Percentiles rank a stretch among this genome's conserved stretches.
phyloP scores from a whole-genome alignment of 2,329 filamentous ascomycete species.

The Chalara sp. region DNA sequence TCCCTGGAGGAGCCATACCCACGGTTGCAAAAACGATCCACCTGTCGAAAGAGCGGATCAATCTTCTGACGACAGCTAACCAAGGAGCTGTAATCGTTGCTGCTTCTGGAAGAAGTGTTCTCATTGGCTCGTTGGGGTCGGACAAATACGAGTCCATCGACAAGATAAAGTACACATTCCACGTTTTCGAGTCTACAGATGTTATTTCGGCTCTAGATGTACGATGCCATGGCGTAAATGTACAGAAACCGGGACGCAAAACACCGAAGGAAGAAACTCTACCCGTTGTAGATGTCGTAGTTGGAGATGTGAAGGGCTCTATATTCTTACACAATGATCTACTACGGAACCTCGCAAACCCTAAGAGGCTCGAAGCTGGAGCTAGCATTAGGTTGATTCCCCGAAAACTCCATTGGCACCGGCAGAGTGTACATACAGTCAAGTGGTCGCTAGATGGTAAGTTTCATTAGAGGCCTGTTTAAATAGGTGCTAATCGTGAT shows the following conservation, averaged over 20 bases:
- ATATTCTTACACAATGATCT: constrained; percentile 80
- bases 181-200: constrained; percentile 52
- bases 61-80: constrained; percentile 42
- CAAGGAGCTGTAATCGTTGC: constrained; percentile 54
- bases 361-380: constrained; percentile 28
- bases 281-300: constrained; percentile 60
- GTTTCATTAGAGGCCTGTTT: constrained; percentile 15
- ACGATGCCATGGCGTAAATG: constrained; percentile 33
- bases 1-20: constrained; percentile 19
- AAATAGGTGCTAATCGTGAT: constrained; percentile 24
- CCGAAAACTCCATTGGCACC: constrained; percentile 84
- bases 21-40: constrained; percentile 33
- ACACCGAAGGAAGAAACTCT: not conserved
- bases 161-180: constrained; percentile 49
- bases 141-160: constrained; percentile 28
- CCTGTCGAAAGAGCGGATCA: constrained; percentile 32
- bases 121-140: constrained; percentile 48
- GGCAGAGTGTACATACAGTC: constrained; percentile 71
- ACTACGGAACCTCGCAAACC: constrained; percentile 41
- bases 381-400: constrained; percentile 34
- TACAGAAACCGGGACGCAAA: constrained; percentile 13
- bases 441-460: constrained; percentile 91
- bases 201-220: constrained; percentile 63
- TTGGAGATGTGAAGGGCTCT: constrained; percentile 70
- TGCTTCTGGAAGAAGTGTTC: constrained; percentile 44